Evolutionary conservation across 2,329 filamentous ascomycete species (phyloP).

Genomic region (Penicillium sp.): DNA sequence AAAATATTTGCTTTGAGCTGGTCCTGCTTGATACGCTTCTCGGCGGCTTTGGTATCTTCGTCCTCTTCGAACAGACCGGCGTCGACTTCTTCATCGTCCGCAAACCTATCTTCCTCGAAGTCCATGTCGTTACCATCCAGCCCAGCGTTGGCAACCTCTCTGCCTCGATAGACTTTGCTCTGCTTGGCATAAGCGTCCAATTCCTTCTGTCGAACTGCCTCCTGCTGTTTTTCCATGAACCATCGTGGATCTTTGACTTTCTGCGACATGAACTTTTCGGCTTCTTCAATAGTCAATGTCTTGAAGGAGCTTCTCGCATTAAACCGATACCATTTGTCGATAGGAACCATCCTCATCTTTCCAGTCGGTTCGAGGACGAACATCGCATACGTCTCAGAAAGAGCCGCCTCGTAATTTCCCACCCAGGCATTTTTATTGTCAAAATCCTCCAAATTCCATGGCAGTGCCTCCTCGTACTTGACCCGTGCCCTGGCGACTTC

Average conservation of each 20-base stretch:
- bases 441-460: conserved; percentile 95
- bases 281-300: conserved; percentile 74
- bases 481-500: conserved; percentile 62
- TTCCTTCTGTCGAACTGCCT: conserved; percentile 52
- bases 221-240: conserved; percentile 64
- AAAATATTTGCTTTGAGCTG: conserved; percentile 87
- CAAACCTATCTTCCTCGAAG: conserved; percentile 70
- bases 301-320: conserved; percentile 59
- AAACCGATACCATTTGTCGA: conserved; percentile 90
- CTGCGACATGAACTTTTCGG: conserved; percentile 76
- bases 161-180: conserved; percentile 44
- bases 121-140: conserved; percentile 64
- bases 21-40: conserved; percentile 69
- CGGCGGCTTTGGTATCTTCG: conserved; percentile 70
- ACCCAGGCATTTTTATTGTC: conserved; percentile 95
- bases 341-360: conserved; percentile 77
- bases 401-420: conserved; percentile 80
- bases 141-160: conserved; percentile 44
- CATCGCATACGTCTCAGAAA: conserved; percentile 77
- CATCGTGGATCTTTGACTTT: conserved; percentile 74
- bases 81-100: conserved; percentile 79
- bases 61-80: conserved; percentile 73
- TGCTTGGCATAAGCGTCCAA: conserved; percentile 53
- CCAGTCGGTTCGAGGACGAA: conserved; percentile 68
- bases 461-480: conserved; percentile 89